phyloP scores from a whole-genome alignment of 768 basidiomycete genomes.

The Neoboletus magnificus region DNA sequence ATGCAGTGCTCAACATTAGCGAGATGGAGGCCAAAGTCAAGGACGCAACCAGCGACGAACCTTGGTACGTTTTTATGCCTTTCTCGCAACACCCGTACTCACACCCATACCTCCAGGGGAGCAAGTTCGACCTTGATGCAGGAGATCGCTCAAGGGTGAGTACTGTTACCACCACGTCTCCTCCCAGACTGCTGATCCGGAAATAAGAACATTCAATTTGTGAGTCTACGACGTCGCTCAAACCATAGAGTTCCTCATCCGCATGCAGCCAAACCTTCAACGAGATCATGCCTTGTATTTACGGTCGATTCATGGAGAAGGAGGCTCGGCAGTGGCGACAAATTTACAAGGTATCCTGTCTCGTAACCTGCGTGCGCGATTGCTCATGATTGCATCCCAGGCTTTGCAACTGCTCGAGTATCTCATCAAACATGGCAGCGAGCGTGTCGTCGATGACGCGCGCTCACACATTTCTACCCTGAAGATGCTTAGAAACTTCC shows the following conservation, averaged over 20 bases:
- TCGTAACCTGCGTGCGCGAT: neutral
- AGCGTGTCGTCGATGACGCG: constrained; percentile 97
- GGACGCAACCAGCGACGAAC: constrained; percentile 97
- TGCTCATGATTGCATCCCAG: constrained; percentile 36
- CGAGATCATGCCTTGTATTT: constrained; percentile 98
- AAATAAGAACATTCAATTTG: constrained; percentile 94
- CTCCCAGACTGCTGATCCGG: constrained; percentile 14
- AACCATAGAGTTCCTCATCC: constrained; percentile 5
- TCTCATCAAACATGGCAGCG: constrained; percentile 93
- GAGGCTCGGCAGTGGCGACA: constrained; percentile 98
- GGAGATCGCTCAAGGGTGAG: constrained; percentile 95
- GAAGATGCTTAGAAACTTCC: constrained; percentile 97
- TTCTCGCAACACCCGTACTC: neutral
- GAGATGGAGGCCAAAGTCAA: constrained; percentile 97
- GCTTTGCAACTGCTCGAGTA: constrained; percentile 93
- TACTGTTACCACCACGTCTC: constrained; percentile 9
- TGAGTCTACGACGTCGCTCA: constrained; percentile 39
- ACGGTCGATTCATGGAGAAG: constrained; percentile 94
- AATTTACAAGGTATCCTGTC: constrained; percentile 83
- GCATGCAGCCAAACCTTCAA: constrained; percentile 87
- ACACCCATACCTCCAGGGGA: constrained; percentile 58
- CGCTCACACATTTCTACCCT: constrained; percentile 91
- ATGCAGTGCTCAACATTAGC: constrained; percentile 91
- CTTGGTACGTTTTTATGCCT: constrained; percentile 66
- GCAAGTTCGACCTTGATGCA: constrained; percentile 98